These are phyloP conservation scores for Papiliotrema laurentii DNA, from an alignment of 1,284 basidiomycete species.

Conservation along the genomic window DNA sequence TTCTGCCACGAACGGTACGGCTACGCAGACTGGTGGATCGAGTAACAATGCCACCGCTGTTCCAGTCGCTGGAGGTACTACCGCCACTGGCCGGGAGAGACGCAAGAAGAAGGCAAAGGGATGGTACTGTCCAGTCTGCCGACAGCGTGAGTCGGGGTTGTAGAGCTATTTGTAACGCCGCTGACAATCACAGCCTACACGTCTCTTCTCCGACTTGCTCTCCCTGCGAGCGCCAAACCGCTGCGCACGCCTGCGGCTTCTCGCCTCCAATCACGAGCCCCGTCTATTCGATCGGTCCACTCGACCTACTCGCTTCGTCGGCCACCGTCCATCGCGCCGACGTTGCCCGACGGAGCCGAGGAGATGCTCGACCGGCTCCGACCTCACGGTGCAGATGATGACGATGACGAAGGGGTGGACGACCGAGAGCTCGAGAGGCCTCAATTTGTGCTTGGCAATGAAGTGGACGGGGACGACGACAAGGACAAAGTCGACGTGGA, in stretches of 20 bases:
- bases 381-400: slow-evolving; percentile 20
- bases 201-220: slow-evolving; percentile 75
- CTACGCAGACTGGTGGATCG: no score
- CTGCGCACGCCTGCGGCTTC: slow-evolving; percentile 14
- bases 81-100: slow-evolving; percentile 48
- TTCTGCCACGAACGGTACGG: slow-evolving; percentile 15
- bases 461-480: slow-evolving; percentile 13
- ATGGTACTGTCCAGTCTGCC: slow-evolving; percentile 89
- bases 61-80: slow-evolving; percentile 31
- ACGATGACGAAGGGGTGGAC: slow-evolving; percentile 13
- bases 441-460: slow-evolving; percentile 18
- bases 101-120: slow-evolving; percentile 87
- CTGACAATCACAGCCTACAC: slow-evolving; percentile 63
- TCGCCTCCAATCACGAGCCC: slow-evolving; percentile 19
- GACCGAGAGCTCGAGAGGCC: slow-evolving; percentile 13
- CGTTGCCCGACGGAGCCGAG: slow-evolving; percentile 47
- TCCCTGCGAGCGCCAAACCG: slow-evolving; percentile 56
- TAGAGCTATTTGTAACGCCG: background rate
- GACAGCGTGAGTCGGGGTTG: slow-evolving; percentile 62
- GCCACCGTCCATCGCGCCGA: slow-evolving; percentile 30
- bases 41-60: slow-evolving; percentile 24
- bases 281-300: slow-evolving; percentile 22
- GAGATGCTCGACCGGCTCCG: slow-evolving; percentile 40
- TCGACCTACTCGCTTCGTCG: slow-evolving; percentile 19
- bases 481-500: slow-evolving; percentile 7